These are phyloP conservation scores for Parmelia sp. DNA, from an alignment of 495 filamentous ascomycete species.

Conservation along the genomic window DNA sequence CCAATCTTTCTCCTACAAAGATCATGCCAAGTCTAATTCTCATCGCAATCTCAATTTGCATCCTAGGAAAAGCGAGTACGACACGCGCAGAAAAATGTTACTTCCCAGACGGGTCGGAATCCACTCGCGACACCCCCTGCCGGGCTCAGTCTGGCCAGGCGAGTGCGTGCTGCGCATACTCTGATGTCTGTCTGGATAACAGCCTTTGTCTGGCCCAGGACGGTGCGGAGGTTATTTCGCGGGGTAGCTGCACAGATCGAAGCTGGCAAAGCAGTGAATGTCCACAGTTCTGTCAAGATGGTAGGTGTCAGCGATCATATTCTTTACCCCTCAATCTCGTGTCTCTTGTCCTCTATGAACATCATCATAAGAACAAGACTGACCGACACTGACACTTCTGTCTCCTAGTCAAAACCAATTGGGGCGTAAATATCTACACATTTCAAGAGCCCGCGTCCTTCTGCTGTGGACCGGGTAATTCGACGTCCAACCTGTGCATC, in stretches of 20 bases:
- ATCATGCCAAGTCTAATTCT: neutral
- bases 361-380: neutral
- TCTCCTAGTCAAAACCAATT: neutral
- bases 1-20: neutral
- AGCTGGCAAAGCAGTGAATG: neutral
- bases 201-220: neutral
- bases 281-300: neutral
- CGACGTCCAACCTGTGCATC: neutral
- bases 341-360: neutral
- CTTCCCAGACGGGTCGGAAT: neutral
- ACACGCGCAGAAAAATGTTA: neutral
- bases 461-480: neutral
- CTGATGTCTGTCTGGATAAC: neutral
- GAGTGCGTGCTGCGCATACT: neutral
- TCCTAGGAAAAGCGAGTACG: neutral
- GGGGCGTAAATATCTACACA: neutral
- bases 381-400: neutral
- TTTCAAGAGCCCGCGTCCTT: neutral
- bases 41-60: neutral
- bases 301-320: neutral
- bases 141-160: neutral
- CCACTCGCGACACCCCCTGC: neutral
- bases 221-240: neutral
- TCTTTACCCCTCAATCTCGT: neutral
- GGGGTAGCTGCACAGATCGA: neutral